phyloP scores from a whole-genome alignment of 441 rosid species.

The Sinapis alba region DNA sequence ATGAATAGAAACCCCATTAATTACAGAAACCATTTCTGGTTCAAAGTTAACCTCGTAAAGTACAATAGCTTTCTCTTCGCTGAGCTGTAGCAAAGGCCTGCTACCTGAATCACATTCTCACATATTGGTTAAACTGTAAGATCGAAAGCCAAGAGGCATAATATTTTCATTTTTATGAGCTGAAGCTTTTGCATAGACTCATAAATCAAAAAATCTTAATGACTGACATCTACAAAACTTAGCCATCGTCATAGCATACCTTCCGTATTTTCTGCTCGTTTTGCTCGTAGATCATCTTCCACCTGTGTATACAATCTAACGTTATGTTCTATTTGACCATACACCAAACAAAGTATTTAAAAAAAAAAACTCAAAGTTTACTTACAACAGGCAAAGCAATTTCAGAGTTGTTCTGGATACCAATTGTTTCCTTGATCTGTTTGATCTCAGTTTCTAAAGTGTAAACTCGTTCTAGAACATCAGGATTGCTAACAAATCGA shows the following conservation, averaged over 20 bases:
- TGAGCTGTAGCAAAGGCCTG: constrained; percentile 50
- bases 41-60: constrained; percentile 66
- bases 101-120: constrained; percentile 53
- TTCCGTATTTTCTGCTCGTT: constrained; percentile 57
- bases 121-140: constrained; percentile 11
- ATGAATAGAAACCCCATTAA: neutral
- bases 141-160: neutral
- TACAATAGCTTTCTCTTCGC: constrained; percentile 88
- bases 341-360: constrained; percentile 13
- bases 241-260: constrained; percentile 47
- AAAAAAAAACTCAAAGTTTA: constrained; percentile 7
- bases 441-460: constrained; percentile 87
- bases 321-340: constrained; percentile 9
- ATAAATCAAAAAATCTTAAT: neutral
- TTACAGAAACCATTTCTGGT: neutral
- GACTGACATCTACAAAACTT: neutral
- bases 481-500: constrained; percentile 98
- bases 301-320: constrained; percentile 47
- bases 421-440: constrained; percentile 92
- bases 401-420: constrained; percentile 75
- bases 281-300: constrained; percentile 50
- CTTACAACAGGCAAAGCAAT: constrained; percentile 63
- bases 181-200: constrained; percentile 13
- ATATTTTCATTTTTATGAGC: neutral
- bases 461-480: constrained; percentile 83